Conservation (phyloP, 2,329 filamentous ascomycete species). For the Clonostachys rhizophaga region DNA sequence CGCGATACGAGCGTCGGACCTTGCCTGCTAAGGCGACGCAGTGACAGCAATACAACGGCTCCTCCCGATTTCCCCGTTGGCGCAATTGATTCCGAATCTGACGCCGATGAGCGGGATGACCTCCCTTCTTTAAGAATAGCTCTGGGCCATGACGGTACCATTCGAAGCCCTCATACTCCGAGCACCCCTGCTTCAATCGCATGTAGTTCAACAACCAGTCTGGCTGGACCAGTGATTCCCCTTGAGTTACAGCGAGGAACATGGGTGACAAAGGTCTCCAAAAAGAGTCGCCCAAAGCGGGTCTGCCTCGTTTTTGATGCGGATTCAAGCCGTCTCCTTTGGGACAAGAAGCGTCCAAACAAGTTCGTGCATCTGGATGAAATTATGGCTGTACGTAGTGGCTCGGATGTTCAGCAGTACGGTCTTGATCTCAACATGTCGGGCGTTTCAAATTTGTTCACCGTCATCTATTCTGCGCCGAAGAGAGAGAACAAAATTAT, state of each 20-base stretch:
- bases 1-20: conserved; percentile 88
- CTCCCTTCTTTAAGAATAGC: conserved; percentile 22
- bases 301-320: conserved; percentile 72
- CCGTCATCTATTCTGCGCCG: conserved; percentile 78
- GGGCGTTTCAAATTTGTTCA: conserved; percentile 76
- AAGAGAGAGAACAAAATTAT: conserved; percentile 79
- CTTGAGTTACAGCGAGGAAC: conserved; percentile 75
- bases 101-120: conserved; percentile 47
- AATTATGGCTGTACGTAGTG: conserved; percentile 83
- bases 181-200: conserved; percentile 42
- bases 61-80: conserved; percentile 40
- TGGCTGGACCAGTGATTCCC: conserved; percentile 70
- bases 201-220: conserved; percentile 29
- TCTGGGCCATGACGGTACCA: conserved; percentile 32
- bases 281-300: conserved; percentile 70
- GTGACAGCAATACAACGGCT: conserved; percentile 78
- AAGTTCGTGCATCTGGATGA: conserved; percentile 95
- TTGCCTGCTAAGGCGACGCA: conserved; percentile 79
- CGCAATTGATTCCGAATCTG: conserved; percentile 51
- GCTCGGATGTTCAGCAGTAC: conserved; percentile 82
- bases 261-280: conserved; percentile 75
- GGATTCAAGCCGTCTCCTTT: conserved; percentile 80
- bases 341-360: conserved; percentile 73
- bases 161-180: conserved; percentile 41
- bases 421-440: conserved; percentile 75